Conservation (phyloP, 192 early-diverging fungal species). For the Mortierella alpina region DNA sequence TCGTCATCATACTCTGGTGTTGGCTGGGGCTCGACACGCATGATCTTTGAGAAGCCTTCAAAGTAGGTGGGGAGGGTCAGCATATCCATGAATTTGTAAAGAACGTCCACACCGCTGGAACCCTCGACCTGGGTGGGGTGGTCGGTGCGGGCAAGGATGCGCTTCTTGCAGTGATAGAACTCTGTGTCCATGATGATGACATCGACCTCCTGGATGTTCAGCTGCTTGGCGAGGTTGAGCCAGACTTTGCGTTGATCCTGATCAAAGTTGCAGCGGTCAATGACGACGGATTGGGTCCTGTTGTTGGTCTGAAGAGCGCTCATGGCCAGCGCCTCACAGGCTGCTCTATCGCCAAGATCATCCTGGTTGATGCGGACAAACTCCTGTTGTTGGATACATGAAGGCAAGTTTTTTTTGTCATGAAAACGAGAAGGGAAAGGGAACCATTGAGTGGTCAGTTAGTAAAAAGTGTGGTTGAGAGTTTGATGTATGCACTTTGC, state of each 20-base stretch:
- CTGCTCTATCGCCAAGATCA: slow-evolving; percentile 71
- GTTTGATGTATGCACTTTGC: too few relatives aligned
- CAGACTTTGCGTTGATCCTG: slow-evolving; percentile 76
- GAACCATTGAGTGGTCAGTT: slow-evolving; percentile 8
- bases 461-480: background rate
- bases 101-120: slow-evolving; percentile 66
- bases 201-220: slow-evolving; percentile 64
- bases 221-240: slow-evolving; percentile 72
- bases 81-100: slow-evolving; percentile 68
- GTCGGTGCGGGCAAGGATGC: slow-evolving; percentile 68
- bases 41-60: slow-evolving; percentile 61
- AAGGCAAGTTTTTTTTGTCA: background rate
- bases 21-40: slow-evolving; percentile 55
- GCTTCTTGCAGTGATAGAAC: slow-evolving; percentile 64
- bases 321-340: slow-evolving; percentile 69
- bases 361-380: slow-evolving; percentile 83
- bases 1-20: slow-evolving; percentile 52
- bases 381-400: slow-evolving; percentile 30
- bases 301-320: slow-evolving; percentile 38
- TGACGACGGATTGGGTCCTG: slow-evolving; percentile 72
- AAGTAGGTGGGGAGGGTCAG: slow-evolving; percentile 55
- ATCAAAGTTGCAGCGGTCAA: slow-evolving; percentile 87
- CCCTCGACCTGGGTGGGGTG: slow-evolving; percentile 83
- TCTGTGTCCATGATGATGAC: slow-evolving; percentile 77
- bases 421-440: background rate